Base-by-base conservation (phyloP, 148 eudicot species). In the Talinum fruticosum region DNA sequence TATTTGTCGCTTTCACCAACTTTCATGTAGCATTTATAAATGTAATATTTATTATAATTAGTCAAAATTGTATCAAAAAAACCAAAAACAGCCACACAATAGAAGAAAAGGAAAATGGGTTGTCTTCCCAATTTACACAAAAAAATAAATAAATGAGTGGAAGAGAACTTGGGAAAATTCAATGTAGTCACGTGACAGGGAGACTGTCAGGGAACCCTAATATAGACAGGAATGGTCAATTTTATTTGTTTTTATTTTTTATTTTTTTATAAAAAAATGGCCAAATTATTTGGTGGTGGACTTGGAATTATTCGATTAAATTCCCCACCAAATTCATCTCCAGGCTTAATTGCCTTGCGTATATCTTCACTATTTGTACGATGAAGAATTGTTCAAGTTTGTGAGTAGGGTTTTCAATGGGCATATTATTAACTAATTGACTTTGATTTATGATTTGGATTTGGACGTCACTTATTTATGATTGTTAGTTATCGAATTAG, bases 171-270 rank as follows among this genome's bases (percentile, higher is more conserved):
- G 26, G 23, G 29, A n/a, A 4, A 78, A 18, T 71, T 72, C 14
- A 66, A 34, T 49, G 72, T 45, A 38, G 35, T 66, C 81, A 79
- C 81, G 77, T 79, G 81, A 79, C 66, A 35, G 6, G 38, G 74
- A 66, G 71, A 47, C 33, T 72, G 64, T 2, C 32, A 64, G 47
- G 34, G 35, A 72, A 76, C 64, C 33, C 78, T 65, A 79, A 62
- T n/a, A 33, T 23, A 36, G 36, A 72, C 62, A 65, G 45, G 24
- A 34, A 37, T 44, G 76, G 66, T 53, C 75, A 57, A 53, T n/a
- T 71, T 24, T 54, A 13, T 33, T n/a, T 19, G 71, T n/a, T n/a
- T n/a, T n/a, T n/a, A n/a, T n/a, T n/a, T n/a, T n/a, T n/a, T n/a
- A n/a, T n/a, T n/a, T n/a, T n/a, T n/a, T n/a, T n/a, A n/a, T n/a